Percentiles rank a stretch among this genome's conserved stretches.
Conservation (phyloP, 805 yeast species). For the Scheffersomyces coipomensis region DNA sequence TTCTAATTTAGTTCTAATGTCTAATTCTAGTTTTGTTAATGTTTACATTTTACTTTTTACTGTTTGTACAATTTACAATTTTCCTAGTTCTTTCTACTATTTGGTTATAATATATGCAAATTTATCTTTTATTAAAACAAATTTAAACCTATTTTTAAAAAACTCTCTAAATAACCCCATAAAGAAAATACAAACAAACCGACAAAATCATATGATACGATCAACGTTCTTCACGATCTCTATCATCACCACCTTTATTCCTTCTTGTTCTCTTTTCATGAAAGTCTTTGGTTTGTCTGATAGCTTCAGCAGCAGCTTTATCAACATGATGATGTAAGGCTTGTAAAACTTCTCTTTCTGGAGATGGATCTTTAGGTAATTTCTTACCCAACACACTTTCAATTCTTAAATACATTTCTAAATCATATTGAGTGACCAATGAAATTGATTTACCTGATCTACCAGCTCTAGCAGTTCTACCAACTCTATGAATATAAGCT, state of each 20-base stretch:
- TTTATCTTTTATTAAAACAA: too few species aligned
- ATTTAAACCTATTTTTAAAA: too few species aligned
- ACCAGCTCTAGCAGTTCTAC: slow-evolving; percentile 95
- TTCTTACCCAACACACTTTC: slow-evolving; percentile 84
- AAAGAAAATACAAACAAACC: too few species aligned
- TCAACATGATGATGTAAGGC: slow-evolving; percentile 85
- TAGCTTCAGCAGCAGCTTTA: slow-evolving; percentile 87
- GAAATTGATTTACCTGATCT: slow-evolving; percentile 85
- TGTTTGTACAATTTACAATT: too few species aligned
- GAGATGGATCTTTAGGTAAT: slow-evolving; percentile 74
- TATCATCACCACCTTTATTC: slow-evolving; percentile 32
- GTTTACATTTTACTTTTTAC: too few species aligned
- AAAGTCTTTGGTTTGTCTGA: slow-evolving; percentile 69
- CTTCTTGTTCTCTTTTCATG: slow-evolving; percentile 36
- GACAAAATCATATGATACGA: neutral
- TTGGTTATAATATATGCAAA: too few species aligned
- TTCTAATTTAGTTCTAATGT: too few species aligned
- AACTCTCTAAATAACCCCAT: too few species aligned
- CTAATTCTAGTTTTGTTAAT: too few species aligned
- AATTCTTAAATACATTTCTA: slow-evolving; percentile 82
- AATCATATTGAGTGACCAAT: slow-evolving; percentile 90
- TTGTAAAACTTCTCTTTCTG: slow-evolving; percentile 73
- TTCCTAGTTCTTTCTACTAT: too few species aligned
- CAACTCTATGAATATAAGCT: slow-evolving; percentile 85
- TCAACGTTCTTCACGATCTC: slow-evolving; percentile 32